phyloP scores from a whole-genome alignment of 2,329 filamentous ascomycete species.

The Byssochlamys sp. region DNA sequence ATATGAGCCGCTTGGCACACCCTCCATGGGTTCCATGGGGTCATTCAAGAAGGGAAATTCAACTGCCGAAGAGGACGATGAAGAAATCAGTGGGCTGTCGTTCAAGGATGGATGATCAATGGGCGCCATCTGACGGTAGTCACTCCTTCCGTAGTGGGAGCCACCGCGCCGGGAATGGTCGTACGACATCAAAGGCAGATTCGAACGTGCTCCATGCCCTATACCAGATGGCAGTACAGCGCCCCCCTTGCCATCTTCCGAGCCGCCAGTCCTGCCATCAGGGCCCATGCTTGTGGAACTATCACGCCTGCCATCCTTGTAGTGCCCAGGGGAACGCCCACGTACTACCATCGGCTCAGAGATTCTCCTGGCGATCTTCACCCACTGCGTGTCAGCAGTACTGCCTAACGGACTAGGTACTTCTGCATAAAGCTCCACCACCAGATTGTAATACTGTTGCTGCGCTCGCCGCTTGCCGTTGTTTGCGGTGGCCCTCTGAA shows the following conservation, averaged over 20 bases:
- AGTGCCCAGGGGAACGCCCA: constrained; percentile 71
- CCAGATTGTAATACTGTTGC: constrained; percentile 86
- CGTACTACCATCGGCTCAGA: constrained; percentile 81
- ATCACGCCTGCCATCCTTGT: constrained; percentile 59
- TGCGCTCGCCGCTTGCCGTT: constrained; percentile 84
- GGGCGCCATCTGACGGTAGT: constrained; percentile 27
- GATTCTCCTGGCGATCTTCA: constrained; percentile 62
- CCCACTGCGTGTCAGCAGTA: constrained; percentile 45
- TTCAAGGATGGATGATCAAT: constrained; percentile 29
- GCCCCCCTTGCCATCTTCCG: constrained; percentile 22
- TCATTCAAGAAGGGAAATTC: constrained; percentile 30
- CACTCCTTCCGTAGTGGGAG: constrained; percentile 23
- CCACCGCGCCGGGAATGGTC: constrained; percentile 22
- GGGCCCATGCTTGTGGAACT: constrained; percentile 64
- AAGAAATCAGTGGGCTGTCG: constrained; percentile 30
- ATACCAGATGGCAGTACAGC: constrained; percentile 21
- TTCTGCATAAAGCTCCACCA: constrained; percentile 72
- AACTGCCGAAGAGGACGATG: constrained; percentile 30
- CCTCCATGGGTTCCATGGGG: constrained; percentile 31
- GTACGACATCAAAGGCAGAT: constrained; percentile 27
- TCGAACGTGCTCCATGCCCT: constrained; percentile 20
- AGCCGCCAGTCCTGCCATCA: constrained; percentile 48
- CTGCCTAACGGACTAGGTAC: constrained; percentile 39
- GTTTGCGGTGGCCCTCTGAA: constrained; percentile 87
- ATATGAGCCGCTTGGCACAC: constrained; percentile 29